phyloP scores from a whole-genome alignment of 1,284 basidiomycete species.

The Garcileccinum viscosum region DNA sequence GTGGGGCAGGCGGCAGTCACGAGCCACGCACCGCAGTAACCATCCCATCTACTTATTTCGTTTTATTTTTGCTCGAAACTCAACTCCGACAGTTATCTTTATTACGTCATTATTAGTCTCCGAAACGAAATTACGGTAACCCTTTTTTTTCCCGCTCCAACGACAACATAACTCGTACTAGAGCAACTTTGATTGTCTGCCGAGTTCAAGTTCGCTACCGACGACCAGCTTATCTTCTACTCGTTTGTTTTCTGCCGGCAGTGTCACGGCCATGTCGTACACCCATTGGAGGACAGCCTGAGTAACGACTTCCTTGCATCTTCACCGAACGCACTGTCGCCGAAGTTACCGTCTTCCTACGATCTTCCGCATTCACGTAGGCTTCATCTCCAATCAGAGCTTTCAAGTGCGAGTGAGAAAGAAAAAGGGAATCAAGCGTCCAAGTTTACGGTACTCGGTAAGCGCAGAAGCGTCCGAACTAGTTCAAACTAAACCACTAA shows the following conservation, averaged over 20 bases:
- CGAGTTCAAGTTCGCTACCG: not conserved
- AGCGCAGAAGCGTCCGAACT: constrained; percentile 1
- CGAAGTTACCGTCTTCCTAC: not conserved
- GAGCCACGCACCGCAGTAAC: constrained; percentile 26
- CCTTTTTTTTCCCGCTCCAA: not conserved
- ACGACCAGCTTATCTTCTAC: not conserved
- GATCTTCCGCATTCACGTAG: not conserved
- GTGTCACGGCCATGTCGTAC: not conserved
- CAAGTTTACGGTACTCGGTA: not conserved
- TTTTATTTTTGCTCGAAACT: constrained; percentile 33
- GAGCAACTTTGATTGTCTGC: not conserved
- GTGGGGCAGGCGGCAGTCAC: constrained; percentile 12
- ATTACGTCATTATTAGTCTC: constrained; percentile 21
- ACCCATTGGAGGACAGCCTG: not conserved
- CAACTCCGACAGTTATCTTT: constrained; percentile 33
- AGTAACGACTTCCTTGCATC: not conserved
- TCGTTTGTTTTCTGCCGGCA: not conserved
- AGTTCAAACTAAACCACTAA: constrained; percentile 7
- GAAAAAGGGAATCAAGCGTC: not conserved
- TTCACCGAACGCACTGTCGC: not conserved
- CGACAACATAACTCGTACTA: too few species aligned
- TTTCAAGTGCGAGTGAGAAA: not conserved
- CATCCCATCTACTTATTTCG: not conserved
- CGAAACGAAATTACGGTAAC: not conserved
- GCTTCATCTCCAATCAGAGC: not conserved